A percentile compares a stretch with the other conserved stretches of the same genome.
Evolutionary conservation across 1,284 basidiomycete species (phyloP).

Genomic region (Amylostereum areolatum): DNA sequence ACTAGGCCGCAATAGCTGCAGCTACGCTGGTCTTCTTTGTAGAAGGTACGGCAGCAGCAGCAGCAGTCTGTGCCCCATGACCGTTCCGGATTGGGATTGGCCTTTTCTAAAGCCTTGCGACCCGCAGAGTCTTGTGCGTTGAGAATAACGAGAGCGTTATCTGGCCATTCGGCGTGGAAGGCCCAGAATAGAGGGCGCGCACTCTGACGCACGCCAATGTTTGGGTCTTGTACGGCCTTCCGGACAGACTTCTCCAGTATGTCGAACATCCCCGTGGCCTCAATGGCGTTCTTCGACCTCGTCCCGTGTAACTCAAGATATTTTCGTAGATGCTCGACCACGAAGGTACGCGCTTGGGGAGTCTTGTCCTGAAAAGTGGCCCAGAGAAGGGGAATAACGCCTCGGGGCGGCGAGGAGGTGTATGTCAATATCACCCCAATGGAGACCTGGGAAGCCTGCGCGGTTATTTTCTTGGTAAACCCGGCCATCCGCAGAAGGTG

Average conservation of each 20-base stretch:
- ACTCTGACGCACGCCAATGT: conserved; percentile 72
- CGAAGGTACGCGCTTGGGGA: conserved; percentile 71
- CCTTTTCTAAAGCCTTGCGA: conserved; percentile 84
- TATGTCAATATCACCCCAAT: conserved; percentile 66
- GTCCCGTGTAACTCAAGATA: conserved; percentile 69
- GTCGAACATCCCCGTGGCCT: conserved; percentile 61
- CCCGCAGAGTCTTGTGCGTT: conserved; percentile 64
- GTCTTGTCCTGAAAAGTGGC: conserved; percentile 80
- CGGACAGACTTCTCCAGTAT: conserved; percentile 67
- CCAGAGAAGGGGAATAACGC: conserved; percentile 70
- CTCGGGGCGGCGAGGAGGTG: conserved; percentile 68
- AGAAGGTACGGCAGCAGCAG: conserved; percentile 40
- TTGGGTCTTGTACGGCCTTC: conserved; percentile 74
- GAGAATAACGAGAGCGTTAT: conserved; percentile 58
- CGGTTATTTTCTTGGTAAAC: conserved; percentile 93
- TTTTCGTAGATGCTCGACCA: conserved; percentile 60
- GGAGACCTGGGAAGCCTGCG: conserved; percentile 78
- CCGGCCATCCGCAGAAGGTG: conserved; percentile 84
- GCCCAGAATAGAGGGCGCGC: conserved; percentile 78
- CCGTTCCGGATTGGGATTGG: conserved; percentile 62
- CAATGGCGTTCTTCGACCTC: conserved; percentile 59
- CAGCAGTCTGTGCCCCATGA: conserved; percentile 30
- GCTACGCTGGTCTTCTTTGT: conserved; percentile 73
- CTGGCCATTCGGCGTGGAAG: conserved; percentile 74
- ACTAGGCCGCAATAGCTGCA: conserved; percentile 78